Conservation (phyloP, 768 basidiomycete species). For the Thelephora ganbajun region DNA sequence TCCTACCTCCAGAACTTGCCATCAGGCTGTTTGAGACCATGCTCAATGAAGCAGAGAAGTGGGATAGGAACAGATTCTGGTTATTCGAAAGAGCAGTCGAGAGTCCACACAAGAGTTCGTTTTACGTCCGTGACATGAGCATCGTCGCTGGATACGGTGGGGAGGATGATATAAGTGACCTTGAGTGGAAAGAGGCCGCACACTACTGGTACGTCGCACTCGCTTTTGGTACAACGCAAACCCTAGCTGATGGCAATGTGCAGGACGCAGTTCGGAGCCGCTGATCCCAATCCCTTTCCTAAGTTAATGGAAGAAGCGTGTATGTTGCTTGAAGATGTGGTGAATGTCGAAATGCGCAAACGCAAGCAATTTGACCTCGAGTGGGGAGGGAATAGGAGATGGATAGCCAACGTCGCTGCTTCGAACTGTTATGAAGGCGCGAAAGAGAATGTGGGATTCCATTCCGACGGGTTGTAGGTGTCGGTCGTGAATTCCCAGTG, state of each 20-base stretch:
- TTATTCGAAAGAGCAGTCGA: conserved; percentile 71
- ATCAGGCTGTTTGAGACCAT: conserved; percentile 54
- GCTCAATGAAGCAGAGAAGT: conserved; percentile 43
- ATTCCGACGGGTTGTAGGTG: conserved; percentile 51
- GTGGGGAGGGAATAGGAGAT: conserved; percentile 36
- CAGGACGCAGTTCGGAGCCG: not conserved
- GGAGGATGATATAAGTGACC: conserved; percentile 22
- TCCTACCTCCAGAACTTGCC: conserved; percentile 65
- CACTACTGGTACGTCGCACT: conserved; percentile 38
- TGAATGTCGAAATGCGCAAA: conserved; percentile 55
- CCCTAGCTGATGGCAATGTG: not conserved
- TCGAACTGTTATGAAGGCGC: conserved; percentile 77
- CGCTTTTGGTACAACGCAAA: not conserved
- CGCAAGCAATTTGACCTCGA: conserved; percentile 50
- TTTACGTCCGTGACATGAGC: conserved; percentile 46
- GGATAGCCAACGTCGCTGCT: conserved; percentile 79
- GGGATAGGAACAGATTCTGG: conserved; percentile 77
- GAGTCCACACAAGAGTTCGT: conserved; percentile 73
- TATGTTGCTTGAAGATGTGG: conserved; percentile 47
- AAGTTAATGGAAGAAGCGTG: conserved; percentile 71
- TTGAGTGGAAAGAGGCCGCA: conserved; percentile 55
- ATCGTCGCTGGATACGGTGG: conserved; percentile 13
- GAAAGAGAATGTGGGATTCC: conserved; percentile 70
- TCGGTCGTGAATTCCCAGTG: not conserved
- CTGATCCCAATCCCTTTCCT: conserved; percentile 39